Base-by-base conservation (phyloP, 306 rosid genomes). In the Biancaea sappan region DNA sequence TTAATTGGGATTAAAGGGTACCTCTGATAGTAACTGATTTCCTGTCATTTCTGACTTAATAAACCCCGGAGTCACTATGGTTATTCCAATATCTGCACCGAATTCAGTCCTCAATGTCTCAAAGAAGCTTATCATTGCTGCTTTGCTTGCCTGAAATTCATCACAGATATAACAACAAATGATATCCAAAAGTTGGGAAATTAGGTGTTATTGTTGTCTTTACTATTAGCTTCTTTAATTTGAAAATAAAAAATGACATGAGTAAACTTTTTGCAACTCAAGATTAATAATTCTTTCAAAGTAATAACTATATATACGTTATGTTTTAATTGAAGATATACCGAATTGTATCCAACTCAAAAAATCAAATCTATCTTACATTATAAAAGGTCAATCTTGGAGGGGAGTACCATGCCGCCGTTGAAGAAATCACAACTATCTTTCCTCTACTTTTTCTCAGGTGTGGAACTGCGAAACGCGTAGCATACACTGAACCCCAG, bases 131-230 rank as follows among this genome's bases (percentile, higher is more conserved):
- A 21, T 16, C 5, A 53, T 24, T 40, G 80, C 77, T 29, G 73
- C 84, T 31, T 80, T 80, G 62, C 67, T 74, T 47, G 84, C 80
- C 64, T 80, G 72, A 48, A 59, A 43, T 11, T 29, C 16, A 47
- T 41, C 21, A 51, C 1, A 44, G 18, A 25, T 28, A 44, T 9
- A 22, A 31, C 6, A 26, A 26, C 28, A 16, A 12, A 18, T 28
- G 13, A 68, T 6, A 48, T 12, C 8, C n/a, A n/a, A n/a, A n/a
- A n/a, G n/a, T n/a, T n/a, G n/a, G n/a, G n/a, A n/a, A n/a, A n/a
- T n/a, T n/a, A n/a, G n/a, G n/a, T n/a, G n/a, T n/a, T n/a, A n/a
- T n/a, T n/a, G n/a, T n/a, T n/a, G n/a, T n/a, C n/a, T n/a, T n/a
- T n/a, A n/a, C n/a, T n/a, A n/a, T n/a, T n/a, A n/a, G n/a, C n/a